Evolutionary conservation across 1,284 basidiomycete species (phyloP), one percentile per base, ranked within the genome.

Genomic region (Ceratobasidium sp.): DNA sequence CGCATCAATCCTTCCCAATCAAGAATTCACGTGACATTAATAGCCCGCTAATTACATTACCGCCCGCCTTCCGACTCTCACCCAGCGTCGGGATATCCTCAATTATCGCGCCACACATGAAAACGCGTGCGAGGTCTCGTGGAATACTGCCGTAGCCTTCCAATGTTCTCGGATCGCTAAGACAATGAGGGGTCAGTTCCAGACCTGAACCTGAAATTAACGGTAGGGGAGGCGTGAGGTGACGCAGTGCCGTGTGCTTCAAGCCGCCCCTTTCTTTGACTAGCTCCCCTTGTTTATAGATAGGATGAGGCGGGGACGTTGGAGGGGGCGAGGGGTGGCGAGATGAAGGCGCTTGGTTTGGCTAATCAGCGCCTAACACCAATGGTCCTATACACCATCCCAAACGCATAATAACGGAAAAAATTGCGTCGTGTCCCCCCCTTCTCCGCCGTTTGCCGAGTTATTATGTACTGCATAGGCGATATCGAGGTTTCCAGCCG

Each of bases 81-180:
- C 39, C 25, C 57, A 11, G n/a, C 36, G 52, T 54, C 50, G 23
- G 27, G 50, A 36, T 54, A 39, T 56, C 62, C 47, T 41, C 59
- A 39, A 8, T 13, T 16, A 41, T 13, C 47, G 47, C 47, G 9
- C 41, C 21, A 41, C 62, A 56, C 62, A 66, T 25, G 62, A 66
- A 25, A 66, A 66, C 52, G 62, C 62, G 21, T 66, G 62, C 36
- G 52, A 56, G 27, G 62, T 66, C 27, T 54, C 52, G 42, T 66
- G 62, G 52, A 66, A 56, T 41, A 56, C 62, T 33, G 62, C 62
- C 62, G 62, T 66, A 19, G 62, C 62, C 62, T 66, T 66, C 62
- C 62, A 66, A 56, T 66, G 62, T 56, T 66, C 62, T 53, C 62
- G 62, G 39, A 66, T 56, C 39, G 62, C 62, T 66, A 19, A 14